phyloP scores from a whole-genome alignment of 768 basidiomycete genomes.

The Rhodocollybia butyracea region DNA sequence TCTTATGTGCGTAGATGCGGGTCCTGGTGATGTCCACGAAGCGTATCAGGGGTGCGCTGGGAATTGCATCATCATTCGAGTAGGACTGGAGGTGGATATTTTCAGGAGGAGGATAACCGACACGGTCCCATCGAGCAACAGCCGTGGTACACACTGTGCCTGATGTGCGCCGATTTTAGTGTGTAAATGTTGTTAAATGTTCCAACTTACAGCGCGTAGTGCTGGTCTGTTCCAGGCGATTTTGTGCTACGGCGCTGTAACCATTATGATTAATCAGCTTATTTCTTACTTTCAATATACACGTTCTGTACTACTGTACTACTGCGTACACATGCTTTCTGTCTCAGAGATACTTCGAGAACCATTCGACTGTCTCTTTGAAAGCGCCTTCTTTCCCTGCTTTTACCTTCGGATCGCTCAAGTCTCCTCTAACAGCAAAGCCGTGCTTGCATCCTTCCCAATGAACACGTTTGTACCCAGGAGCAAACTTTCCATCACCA shows the following conservation, averaged over 20 bases:
- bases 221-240: no score
- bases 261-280: neutral
- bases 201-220: no score
- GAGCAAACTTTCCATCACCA: slow-evolving; percentile 24
- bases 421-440: slow-evolving; percentile 26
- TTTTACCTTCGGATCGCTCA: slow-evolving; percentile 23
- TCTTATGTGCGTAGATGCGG: neutral
- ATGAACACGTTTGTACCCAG: slow-evolving; percentile 31
- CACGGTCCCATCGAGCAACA: no score
- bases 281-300: neutral
- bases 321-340: no score
- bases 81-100: neutral
- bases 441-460: slow-evolving; percentile 21
- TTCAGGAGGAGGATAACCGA: neutral
- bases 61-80: neutral
- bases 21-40: no score
- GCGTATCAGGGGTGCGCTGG: neutral
- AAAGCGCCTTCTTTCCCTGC: slow-evolving; percentile 40
- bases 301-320: no score
- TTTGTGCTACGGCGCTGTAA: no score
- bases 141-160: no score
- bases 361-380: slow-evolving; percentile 32
- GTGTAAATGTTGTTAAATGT: no score
- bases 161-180: no score
- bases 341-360: slow-evolving; percentile 23